These are phyloP conservation scores for Pneumocystis sp. DNA, from an alignment of 1,139 yeast genomes.

Conservation along the genomic window DNA sequence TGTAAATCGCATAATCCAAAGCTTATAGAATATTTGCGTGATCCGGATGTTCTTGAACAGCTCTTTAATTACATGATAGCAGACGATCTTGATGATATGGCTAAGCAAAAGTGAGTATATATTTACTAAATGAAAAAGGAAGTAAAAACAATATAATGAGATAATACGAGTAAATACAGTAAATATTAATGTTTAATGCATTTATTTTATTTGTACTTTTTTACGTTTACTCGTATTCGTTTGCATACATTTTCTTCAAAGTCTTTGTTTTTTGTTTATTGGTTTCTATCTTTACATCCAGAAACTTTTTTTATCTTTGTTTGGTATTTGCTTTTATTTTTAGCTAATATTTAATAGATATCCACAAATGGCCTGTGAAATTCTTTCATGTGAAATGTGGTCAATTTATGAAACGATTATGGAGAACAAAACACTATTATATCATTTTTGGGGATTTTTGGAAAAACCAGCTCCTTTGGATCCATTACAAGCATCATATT, in stretches of 20 bases:
- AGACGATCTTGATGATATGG: constrained; percentile 19
- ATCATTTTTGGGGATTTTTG: constrained; percentile 63
- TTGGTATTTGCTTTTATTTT: too few species aligned
- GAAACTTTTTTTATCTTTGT: neutral
- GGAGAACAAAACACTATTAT: constrained; percentile 53
- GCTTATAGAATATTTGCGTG: constrained; percentile 65
- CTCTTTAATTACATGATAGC: constrained; percentile 56
- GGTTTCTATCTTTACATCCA: too few species aligned
- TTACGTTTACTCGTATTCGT: neutral
- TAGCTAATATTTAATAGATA: constrained; percentile 19
- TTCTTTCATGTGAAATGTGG: constrained; percentile 87
- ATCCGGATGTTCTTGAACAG: constrained; percentile 49
- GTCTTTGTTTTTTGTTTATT: too few species aligned
- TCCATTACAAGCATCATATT: constrained; percentile 66
- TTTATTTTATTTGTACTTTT: too few species aligned
- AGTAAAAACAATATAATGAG: constrained; percentile 17
- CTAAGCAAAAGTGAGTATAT: constrained; percentile 27
- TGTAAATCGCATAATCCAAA: constrained; percentile 67
- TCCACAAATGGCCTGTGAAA: constrained; percentile 82
- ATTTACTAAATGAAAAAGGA: constrained; percentile 24
- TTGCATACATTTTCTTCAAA: too few species aligned
- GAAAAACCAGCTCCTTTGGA: constrained; percentile 52
- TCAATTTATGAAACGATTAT: constrained; percentile 81
- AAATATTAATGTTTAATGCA: neutral
- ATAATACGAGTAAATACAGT: constrained; percentile 18